Base-by-base conservation (phyloP, 495 filamentous ascomycete genomes). In the Margaritispora aquatica region DNA sequence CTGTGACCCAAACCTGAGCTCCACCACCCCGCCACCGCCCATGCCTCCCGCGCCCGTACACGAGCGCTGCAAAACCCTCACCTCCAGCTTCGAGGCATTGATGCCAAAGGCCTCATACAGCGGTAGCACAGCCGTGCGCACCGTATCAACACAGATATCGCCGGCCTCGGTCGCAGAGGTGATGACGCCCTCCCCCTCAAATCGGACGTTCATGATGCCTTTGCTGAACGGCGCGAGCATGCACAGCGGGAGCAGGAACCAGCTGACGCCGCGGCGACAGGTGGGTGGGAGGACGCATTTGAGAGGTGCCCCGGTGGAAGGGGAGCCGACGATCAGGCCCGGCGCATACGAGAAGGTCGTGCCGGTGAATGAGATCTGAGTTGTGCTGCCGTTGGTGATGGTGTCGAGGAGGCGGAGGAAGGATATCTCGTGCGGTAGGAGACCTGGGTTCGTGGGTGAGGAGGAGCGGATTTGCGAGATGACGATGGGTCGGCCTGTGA, bases 351-450 rank as follows among this genome's bases (percentile, higher is more conserved):
- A 84, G 47, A 97, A 78, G 15, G 89, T 90, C 0, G 94, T 97
- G 63, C 95, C 94, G 10, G 90, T 96, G 73, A 95, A 90, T 17
- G 90, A 94, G 64, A 99, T 95, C 68, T 96, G 90, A 75, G 97
- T 89, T 59, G 84, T 80, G 27, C 89, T 88, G 75, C 95, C 95
- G 82, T 99, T 99, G 69, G 95, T 97, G 65, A 99, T 79, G 54
- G 88, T 78, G 70, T 97, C 94, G 63, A 99, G 85, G 8, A 99
- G 87, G 52, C 95, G 94, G 19, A 99, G 81, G 74, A 99, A 90
- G 31, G 93, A 96, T 67, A 97, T 84, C 75, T 99, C 95, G 76
- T 95, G 88, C 50, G 89, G 84, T 53, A 88, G 84, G 48, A 99
- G 88, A 64, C 95, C 95, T 5, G 94, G 90, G 63, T 87, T 81